Percentiles rank a stretch among this genome's conserved stretches.
phyloP scores from a whole-genome alignment of 495 filamentous ascomycete genomes.

The Aspergillus coremiiformis region DNA sequence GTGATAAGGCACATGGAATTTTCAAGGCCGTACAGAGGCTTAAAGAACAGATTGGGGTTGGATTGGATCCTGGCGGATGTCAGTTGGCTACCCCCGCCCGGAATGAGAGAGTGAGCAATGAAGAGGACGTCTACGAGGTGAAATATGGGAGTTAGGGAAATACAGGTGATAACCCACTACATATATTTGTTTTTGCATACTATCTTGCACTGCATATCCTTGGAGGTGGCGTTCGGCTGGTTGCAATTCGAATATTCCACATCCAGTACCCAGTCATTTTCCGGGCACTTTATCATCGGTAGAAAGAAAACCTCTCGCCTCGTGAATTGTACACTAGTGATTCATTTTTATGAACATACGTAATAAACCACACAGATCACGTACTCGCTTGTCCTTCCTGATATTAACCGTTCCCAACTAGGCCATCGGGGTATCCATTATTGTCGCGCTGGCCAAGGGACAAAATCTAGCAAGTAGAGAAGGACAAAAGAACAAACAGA shows the following conservation, averaged over 20 bases:
- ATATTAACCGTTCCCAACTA: not conserved
- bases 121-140: constrained; percentile 36
- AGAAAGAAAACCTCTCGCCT: not conserved
- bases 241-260: not conserved
- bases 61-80: constrained; percentile 39
- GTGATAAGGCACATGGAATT: constrained; percentile 33
- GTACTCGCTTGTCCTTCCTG: not conserved
- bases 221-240: not conserved
- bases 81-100: constrained; percentile 19
- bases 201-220: not conserved
- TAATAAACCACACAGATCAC: not conserved
- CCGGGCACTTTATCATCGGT: not conserved
- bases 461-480: not conserved
- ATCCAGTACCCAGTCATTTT: not conserved
- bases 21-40: constrained; percentile 33
- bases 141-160: constrained; percentile 12
- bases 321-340: not conserved
- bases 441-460: not conserved
- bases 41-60: constrained; percentile 42
- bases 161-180: not conserved
- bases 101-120: constrained; percentile 29
- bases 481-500: not conserved
- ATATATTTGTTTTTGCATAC: not conserved
- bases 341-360: not conserved
- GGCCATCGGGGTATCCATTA: not conserved